phyloP scores from a whole-genome alignment of 331 rosid species.

The Ulmus americana region DNA sequence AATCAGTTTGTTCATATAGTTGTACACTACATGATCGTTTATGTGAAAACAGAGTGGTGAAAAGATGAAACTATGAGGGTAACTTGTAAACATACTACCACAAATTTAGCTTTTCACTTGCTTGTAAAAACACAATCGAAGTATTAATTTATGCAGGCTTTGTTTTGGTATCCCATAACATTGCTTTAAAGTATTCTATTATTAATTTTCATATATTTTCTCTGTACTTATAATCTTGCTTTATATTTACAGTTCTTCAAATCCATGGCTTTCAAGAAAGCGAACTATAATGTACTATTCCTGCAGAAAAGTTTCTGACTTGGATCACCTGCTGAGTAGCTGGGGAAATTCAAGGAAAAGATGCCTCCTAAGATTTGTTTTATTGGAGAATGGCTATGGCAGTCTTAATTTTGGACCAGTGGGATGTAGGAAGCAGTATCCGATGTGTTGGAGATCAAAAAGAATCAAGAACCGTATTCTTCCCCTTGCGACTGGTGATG shows the following conservation, averaged over 20 bases:
- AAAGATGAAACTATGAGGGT: no score
- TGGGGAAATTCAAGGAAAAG: constrained; percentile 66
- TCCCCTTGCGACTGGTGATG: constrained; percentile 65
- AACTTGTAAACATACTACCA: no score
- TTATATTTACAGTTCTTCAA: constrained; percentile 36
- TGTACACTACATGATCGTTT: no score
- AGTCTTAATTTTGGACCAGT: constrained; percentile 17
- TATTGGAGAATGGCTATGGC: constrained; percentile 31
- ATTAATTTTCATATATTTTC: background rate
- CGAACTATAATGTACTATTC: constrained; percentile 27
- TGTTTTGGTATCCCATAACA: no score
- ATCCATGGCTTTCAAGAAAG: constrained; percentile 39
- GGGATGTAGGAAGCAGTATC: constrained; percentile 39
- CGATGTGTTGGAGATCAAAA: constrained; percentile 37
- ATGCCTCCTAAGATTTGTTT: constrained; percentile 39
- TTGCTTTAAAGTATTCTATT: no score
- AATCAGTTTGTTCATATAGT: no score
- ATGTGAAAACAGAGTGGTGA: no score
- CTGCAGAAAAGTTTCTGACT: constrained; percentile 37
- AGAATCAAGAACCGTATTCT: constrained; percentile 29
- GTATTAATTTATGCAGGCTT: no score
- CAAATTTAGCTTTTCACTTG: no score
- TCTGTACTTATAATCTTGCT: background rate
- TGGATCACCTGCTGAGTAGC: constrained; percentile 41
- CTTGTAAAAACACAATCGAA: no score